phyloP scores from a whole-genome alignment of 495 filamentous ascomycete species.

The Peziza echinospora region DNA sequence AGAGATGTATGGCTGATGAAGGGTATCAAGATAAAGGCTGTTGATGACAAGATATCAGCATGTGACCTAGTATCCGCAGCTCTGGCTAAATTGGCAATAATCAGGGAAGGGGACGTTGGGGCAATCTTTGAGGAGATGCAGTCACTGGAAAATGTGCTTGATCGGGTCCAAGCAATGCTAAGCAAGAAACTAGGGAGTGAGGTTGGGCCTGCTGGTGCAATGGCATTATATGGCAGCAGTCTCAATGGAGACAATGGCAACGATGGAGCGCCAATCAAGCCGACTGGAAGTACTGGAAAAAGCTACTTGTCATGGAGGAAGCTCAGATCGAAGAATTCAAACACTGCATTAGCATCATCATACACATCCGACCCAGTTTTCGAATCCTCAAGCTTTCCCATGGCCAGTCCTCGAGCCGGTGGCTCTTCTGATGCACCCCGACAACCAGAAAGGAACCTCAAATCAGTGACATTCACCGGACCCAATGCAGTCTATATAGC shows the following conservation, averaged over 20 bases:
- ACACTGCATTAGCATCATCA: conserved; percentile 13
- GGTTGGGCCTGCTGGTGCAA: conserved; percentile 55
- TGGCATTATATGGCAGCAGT: conserved; percentile 14
- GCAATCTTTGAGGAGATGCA: conserved; percentile 78
- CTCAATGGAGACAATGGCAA: conserved; percentile 12
- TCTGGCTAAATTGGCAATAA: conserved; percentile 55
- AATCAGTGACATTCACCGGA: conserved; percentile 48
- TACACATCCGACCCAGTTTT: conserved; percentile 2
- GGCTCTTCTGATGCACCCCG: conserved; percentile 12
- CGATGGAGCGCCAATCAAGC: conserved; percentile 17
- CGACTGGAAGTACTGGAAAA: conserved; percentile 16
- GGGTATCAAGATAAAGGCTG: conserved; percentile 67
- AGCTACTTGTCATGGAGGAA: conserved; percentile 56
- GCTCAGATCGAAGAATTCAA: conserved; percentile 68
- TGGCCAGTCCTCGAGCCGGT: conserved; percentile 9
- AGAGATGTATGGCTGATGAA: conserved; percentile 86
- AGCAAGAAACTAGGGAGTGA: conserved; percentile 73
- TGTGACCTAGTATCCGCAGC: conserved; percentile 86
- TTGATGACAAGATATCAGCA: conserved; percentile 89
- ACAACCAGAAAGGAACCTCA: conserved; percentile 44
- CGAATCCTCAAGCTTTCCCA: conserved; percentile 12
- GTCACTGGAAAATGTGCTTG: conserved; percentile 63
- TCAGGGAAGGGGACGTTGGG: conserved; percentile 27
- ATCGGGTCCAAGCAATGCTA: conserved; percentile 56
- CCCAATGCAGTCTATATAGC: background rate